Base-by-base conservation (phyloP, 176 grass and related monocot species). In the Hordeum marinum region DNA sequence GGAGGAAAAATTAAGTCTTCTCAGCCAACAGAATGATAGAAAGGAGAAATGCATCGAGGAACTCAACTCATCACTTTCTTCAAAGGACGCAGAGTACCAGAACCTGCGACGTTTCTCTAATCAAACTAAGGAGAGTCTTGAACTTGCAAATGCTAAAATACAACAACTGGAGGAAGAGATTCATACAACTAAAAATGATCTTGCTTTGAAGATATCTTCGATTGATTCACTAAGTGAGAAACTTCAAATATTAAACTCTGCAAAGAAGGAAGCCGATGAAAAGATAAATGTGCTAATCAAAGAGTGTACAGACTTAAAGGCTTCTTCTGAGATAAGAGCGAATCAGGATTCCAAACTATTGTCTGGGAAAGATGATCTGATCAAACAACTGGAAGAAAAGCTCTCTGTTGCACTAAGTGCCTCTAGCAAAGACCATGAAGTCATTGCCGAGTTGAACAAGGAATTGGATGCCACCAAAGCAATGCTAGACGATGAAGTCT, bases 201-300 rank as follows among this genome's bases (percentile, higher is more conserved):
- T 96, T 66, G 77, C 61, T 87, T 86, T 85, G 42, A 99, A 91
- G 82, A 85, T 77, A 62, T 88, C 90, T 82, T 89, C 76, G 45
- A 80, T 99, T 73, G 79, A 92, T 87, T 91, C 92, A 71, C 72
- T 99, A 72, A 99, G 83, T 80, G 81, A 88, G 62, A 84, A 94
- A 84, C 84, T 94, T 83, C 42, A 80, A 88, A 68, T 65, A 34
- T 80, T 99, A 70, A 73, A 78, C 45, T 84, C 79, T 60, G 94
- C 86, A 72, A 99, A 96, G 84, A 90, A 87, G 83, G 80, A 92
- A 54, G 87, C 87, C 36, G 82, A 86, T 43, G 83, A 75, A 77
- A 94, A 88, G 83, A 83, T 92, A 72, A 75, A 87, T 14, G 82
- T 82, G 81, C 86, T 96, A 45, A 83, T 72, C 3, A 80, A 88